Conservation (phyloP, 768 basidiomycete species). For the Rhizopogon vulgaris region DNA sequence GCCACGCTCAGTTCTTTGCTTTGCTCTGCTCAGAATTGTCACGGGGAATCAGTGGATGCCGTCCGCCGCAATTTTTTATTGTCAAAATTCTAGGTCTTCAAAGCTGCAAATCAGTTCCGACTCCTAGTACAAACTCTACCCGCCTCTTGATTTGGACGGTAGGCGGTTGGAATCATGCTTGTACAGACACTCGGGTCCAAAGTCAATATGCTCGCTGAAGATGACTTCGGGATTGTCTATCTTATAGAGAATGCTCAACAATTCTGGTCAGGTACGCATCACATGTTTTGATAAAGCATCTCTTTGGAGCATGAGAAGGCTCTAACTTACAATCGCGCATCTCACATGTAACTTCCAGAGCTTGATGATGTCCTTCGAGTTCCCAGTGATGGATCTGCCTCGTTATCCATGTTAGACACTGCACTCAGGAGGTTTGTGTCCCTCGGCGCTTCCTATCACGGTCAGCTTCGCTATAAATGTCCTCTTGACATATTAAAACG, state of each 20-base stretch:
- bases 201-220: conserved; percentile 33
- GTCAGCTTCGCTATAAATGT: conserved; percentile 35
- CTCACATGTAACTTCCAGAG: conserved; percentile 41
- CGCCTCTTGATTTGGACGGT: conserved; percentile 1
- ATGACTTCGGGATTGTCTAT: conserved; percentile 76
- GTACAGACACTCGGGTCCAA: conserved; percentile 12
- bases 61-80: background rate
- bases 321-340: conserved; percentile 3
- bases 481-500: background rate
- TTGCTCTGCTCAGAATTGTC: background rate
- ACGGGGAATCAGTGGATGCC: background rate
- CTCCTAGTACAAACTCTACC: conserved; percentile 1
- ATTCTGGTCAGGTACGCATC: conserved; percentile 78
- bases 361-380: conserved; percentile 77
- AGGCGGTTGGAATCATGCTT: conserved; percentile 4
- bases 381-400: conserved; percentile 50
- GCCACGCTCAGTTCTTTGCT: background rate
- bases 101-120: background rate
- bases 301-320: conserved; percentile 5
- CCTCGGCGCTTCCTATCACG: conserved; percentile 82
- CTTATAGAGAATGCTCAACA: conserved; percentile 79
- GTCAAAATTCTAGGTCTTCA: background rate
- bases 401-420: conserved; percentile 71
- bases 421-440: conserved; percentile 71
- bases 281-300: conserved; percentile 4